Percentiles rank a stretch among this genome's conserved stretches.
These are phyloP conservation scores for Xylaria sp. DNA, from an alignment of 2,329 filamentous ascomycete species.

Conservation along the genomic window DNA sequence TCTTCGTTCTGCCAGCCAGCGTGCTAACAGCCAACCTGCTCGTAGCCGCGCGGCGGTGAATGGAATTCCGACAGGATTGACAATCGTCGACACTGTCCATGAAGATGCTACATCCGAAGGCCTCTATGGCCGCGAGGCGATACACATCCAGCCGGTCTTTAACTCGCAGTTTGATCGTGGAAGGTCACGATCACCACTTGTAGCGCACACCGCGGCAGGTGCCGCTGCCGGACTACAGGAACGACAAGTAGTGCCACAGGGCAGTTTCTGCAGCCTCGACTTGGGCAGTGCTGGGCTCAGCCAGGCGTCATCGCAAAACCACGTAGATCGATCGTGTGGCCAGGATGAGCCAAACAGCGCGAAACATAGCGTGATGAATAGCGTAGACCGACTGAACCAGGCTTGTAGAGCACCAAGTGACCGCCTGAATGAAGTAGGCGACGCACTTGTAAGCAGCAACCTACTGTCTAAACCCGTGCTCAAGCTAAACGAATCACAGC, in stretches of 20 bases:
- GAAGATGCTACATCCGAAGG: slow-evolving; percentile 15
- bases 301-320: neutral
- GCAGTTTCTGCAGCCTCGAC: neutral
- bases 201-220: neutral
- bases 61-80: neutral
- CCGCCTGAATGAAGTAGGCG: too few species aligned
- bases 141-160: neutral
- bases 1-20: neutral
- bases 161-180: neutral
- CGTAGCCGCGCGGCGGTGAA: neutral
- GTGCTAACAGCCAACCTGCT: neutral
- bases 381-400: too few species aligned
- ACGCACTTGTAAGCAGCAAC: too few species aligned
- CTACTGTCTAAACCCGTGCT: too few species aligned
- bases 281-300: too few species aligned
- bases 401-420: too few species aligned
- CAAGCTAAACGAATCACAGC: too few species aligned
- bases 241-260: neutral
- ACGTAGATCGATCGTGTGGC: neutral
- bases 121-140: slow-evolving; percentile 15
- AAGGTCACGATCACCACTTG: neutral
- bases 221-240: neutral
- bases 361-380: neutral
- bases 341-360: neutral
- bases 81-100: neutral